Base-by-base conservation (phyloP, 306 rosid genomes). In the Rosa chinensis region DNA sequence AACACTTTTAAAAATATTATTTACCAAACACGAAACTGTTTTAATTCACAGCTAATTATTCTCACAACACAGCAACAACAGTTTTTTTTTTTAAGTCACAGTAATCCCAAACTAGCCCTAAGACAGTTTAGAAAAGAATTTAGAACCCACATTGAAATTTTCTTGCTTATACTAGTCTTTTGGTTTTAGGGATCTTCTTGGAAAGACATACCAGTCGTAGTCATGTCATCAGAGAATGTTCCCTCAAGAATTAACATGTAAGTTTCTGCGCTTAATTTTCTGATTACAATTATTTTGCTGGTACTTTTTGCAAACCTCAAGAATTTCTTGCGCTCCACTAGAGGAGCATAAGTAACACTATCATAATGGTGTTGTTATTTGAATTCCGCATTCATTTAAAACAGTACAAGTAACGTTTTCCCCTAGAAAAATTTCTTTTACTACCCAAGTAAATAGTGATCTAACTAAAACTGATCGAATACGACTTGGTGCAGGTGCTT, bases 141-240 rank as follows among this genome's bases (percentile, higher is more conserved):
- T 37, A 47, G 47, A 66, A 35, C 12, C 6, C 71, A 17, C 25
- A 39, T 7, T 17, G 6, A 18, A 17, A 8, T 6, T 17, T 37
- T 66, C 45, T 37, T 66, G 45, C 71, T 66, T 66, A 5, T 10
- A 77, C 13, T 10, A 4, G 16, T 20, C 1, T 7, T 12, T 63
- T 66, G 17, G 53, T 58, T 82, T 80, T 84, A 95, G 98, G 99
- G 90, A 95, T 93, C 99, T 82, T 88, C 93, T 68, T 91, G 98
- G 97, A 95, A 93, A 81, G 94, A 95, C 79, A 89, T 95, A 45
- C 99, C 99, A 0, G 99, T 93, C 6, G 96, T 95, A 77, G 81
- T 95, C 58, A 95, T 95, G 98, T 95, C 99, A 70, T 95, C 99
- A 81, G 99, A 95, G 85, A 90, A 95, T 83, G 92, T 89, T 73